Percentiles rank a stretch among this genome's conserved stretches.
phyloP scores from a whole-genome alignment of 2,329 filamentous ascomycete species.

The Fusarium torulosum region DNA sequence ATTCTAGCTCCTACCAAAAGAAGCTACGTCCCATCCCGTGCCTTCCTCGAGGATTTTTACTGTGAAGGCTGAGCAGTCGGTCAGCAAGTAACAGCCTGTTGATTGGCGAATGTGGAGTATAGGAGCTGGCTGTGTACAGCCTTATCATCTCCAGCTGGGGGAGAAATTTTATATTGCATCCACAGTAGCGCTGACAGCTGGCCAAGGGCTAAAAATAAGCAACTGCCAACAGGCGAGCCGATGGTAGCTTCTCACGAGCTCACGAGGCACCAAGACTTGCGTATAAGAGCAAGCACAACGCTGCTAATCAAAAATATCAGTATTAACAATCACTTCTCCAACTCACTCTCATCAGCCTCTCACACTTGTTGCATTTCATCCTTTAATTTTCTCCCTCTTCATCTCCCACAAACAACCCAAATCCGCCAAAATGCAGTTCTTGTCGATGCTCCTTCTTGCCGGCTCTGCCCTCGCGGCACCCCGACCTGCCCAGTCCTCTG shows the following conservation, averaged over 20 bases:
- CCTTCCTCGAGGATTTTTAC: too few relatives aligned
- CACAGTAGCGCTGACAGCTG: background rate
- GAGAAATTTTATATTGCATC: background rate
- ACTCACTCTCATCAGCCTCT: background rate
- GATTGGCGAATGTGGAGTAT: too few relatives aligned
- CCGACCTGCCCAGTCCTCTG: background rate
- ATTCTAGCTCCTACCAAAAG: too few relatives aligned
- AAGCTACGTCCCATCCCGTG: too few relatives aligned
- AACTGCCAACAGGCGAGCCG: fast-evolving
- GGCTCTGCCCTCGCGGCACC: conserved; percentile 24
- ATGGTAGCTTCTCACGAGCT: too few relatives aligned
- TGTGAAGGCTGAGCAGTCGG: too few relatives aligned
- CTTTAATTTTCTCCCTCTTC: fast-evolving
- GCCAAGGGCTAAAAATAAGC: background rate
- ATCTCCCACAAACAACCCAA: background rate
- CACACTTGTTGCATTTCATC: background rate
- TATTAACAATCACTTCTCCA: background rate
- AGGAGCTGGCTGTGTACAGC: background rate
- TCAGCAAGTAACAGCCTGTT: too few relatives aligned
- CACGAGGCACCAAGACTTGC: background rate
- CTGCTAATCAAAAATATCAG: background rate
- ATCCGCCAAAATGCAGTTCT: conserved; percentile 1
- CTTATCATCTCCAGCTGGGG: background rate
- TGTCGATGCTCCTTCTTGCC: conserved; percentile 1
- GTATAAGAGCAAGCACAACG: conserved; percentile 2